These are phyloP conservation scores for Yamadazyma phyllophila DNA, from an alignment of 805 yeast genomes.

Conservation along the genomic window DNA sequence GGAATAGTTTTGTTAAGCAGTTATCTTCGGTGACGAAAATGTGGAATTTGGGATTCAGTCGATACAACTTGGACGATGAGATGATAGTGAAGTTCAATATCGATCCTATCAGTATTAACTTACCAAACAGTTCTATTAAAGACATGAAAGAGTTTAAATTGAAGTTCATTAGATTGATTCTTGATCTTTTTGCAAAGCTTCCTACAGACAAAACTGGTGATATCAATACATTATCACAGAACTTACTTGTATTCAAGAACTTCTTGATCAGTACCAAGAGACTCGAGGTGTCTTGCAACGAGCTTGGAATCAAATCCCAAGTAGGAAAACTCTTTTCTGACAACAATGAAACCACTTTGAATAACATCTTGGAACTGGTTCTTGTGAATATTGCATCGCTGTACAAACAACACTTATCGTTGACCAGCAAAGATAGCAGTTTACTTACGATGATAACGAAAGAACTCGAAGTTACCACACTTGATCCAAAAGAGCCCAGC, in stretches of 20 bases:
- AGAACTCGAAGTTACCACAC: background rate
- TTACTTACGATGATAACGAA: background rate
- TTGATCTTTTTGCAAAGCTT: background rate
- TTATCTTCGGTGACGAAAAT: slow-evolving; percentile 16
- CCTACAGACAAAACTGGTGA: background rate
- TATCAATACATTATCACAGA: background rate
- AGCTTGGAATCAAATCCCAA: slow-evolving; percentile 16
- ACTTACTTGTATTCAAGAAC: slow-evolving; percentile 22
- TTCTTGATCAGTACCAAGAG: slow-evolving; percentile 23
- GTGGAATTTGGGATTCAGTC: slow-evolving; percentile 20
- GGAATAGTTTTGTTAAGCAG: slow-evolving; percentile 6
- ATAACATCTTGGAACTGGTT: slow-evolving; percentile 9
- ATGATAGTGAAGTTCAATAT: slow-evolving; percentile 1
- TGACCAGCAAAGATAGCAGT: background rate
- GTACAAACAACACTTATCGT: slow-evolving; percentile 2
- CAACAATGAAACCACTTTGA: slow-evolving; percentile 5
- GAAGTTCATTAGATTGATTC: slow-evolving; percentile 5
- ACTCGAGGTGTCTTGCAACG: slow-evolving; percentile 18
- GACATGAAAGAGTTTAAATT: slow-evolving; percentile 10
- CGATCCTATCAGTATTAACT: slow-evolving; percentile 6
- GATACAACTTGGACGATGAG: background rate
- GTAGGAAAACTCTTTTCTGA: slow-evolving; percentile 13
- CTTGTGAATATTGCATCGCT: slow-evolving; percentile 4
- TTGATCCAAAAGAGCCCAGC: background rate
- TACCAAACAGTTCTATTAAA: slow-evolving; percentile 6